Evolutionary conservation across 129 eudicot species (phyloP), one percentile per base, ranked within the genome.

Genomic region (Artemisia annua): DNA sequence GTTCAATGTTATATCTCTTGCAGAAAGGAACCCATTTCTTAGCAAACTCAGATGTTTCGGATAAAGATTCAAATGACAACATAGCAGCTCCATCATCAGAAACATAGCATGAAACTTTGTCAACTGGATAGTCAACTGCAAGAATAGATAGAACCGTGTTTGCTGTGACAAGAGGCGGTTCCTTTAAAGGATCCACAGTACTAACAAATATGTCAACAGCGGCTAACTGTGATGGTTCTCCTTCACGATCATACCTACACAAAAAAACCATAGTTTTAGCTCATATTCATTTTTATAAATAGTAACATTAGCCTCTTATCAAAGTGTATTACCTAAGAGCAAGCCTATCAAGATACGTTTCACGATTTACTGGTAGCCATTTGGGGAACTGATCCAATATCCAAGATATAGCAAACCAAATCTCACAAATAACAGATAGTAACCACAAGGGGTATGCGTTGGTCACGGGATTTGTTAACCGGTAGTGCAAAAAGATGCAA

Each of bases 321-420:
- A 18, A 51, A 43, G 18, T 62, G 75, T 67, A 71, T 77, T 66
- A 88, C 99, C 99, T 81, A 3, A 95, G 85, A 22, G 99, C 72
- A 44, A 95, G 96, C 78, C 99, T 77, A 78, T 95, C 99, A 28
- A 95, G 97, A 78, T 95, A 95, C 10, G 99, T 95, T 73, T 95
- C 99, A 49, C 99, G 99, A 65, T 95, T 95, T 60, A 95, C 44
- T 1, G 99, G 99, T 74, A 90, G 97, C 99, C 99, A 95, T 87
- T 95, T 95, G 11, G 99, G 99, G 72, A 95, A 95, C 90, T 95
- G 99, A 95, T 95, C 99, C 86, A 95, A 76, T 71, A 95, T 95
- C 99, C 99, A 95, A 32, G 99, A 95, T 65, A 95, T 13, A 13
- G 97, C 99, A 78, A 95, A 95, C 99, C 99, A 95, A 5, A 95